Evolutionary conservation across 2,329 filamentous ascomycete species (phyloP), one percentile per base, ranked within the genome.

Genomic region (Fusarium longipes): DNA sequence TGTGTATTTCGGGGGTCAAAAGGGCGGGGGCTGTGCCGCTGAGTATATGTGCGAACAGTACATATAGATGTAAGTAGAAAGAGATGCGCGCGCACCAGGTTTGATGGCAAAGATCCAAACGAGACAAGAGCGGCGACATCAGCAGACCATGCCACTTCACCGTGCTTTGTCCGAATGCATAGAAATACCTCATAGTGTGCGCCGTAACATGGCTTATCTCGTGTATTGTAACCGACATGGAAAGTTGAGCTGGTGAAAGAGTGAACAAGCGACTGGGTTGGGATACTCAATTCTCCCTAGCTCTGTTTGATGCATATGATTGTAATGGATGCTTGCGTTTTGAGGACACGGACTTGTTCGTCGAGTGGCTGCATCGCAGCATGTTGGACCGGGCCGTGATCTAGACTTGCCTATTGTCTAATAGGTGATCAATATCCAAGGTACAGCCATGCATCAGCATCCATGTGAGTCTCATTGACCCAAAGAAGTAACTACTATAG

Each of bases 101-200:
- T 62, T 57, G 43, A 38, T 35, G 42, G 52, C 33, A 52, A 53
- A 33, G 52, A 49, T 44, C 36, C 43, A 67, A 60, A 52, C 45
- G 49, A 63, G 40, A 63, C 29, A 54, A 65, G 52, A 65, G 60
- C 39, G 48, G 58, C 47, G 43, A 51, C 38, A 59, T 58, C 62
- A 43, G 56, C 56, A 63, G 58, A 57, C 50, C 57, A 65, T 66
- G 65, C 61, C 71, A 69, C 65, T 63, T 70, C 64, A 65, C 52
- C 57, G 45, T 53, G 50, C 56, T 45, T 60, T 66, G 39, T 57
- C 27, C 42, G 47, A 53, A 40, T 60, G 57, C 47, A 56, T 43
- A 48, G 70, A 72, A 73, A 73, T 71, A 57, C 71, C 71, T 71
- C 71, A 73, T 65, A 63, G 42, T 55, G 29, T 53, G 18, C n/a